phyloP scores from a whole-genome alignment of 495 filamentous ascomycete genomes.

The Penicillium pancosmium region DNA sequence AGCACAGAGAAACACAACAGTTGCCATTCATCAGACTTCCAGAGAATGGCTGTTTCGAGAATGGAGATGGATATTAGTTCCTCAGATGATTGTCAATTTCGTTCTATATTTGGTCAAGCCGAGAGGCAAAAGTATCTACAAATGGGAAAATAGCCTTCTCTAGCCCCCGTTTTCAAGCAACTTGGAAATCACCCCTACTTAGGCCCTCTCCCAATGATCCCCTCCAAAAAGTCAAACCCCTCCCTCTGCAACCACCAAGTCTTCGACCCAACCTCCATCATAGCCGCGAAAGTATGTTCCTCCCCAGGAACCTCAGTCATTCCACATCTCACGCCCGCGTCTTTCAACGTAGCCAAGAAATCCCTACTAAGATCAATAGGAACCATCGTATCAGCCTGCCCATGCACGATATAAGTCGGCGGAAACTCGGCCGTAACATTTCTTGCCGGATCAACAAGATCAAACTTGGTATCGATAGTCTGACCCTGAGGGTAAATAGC shows the following conservation, averaged over 20 bases:
- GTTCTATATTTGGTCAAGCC: too few relatives aligned
- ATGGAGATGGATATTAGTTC: too few relatives aligned
- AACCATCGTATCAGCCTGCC: constrained; percentile 32
- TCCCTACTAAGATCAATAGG: constrained; percentile 31
- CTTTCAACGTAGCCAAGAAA: constrained; percentile 22
- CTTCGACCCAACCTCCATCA: constrained; percentile 38
- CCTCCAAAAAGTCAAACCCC: constrained; percentile 42
- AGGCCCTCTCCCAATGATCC: constrained; percentile 28
- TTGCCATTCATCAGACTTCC: too few relatives aligned
- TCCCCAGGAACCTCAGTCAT: constrained; percentile 40
- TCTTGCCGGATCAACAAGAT: constrained; percentile 31
- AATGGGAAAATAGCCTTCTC: too few relatives aligned
- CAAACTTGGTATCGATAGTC: constrained; percentile 13
- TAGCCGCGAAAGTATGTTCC: constrained; percentile 40
- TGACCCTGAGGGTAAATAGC: constrained; percentile 27
- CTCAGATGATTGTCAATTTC: too few relatives aligned
- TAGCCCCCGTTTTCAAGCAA: too few relatives aligned
- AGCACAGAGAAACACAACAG: too few relatives aligned
- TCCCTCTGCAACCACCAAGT: constrained; percentile 39
- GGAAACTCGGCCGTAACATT: constrained; percentile 26
- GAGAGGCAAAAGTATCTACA: too few relatives aligned
- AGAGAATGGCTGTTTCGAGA: too few relatives aligned
- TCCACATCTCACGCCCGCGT: constrained; percentile 28
- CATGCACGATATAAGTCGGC: constrained; percentile 39
- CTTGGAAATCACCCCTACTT: too few relatives aligned